These are phyloP conservation scores for Daucus carota DNA, from an alignment of 129 eudicot species.

Conservation along the genomic window DNA sequence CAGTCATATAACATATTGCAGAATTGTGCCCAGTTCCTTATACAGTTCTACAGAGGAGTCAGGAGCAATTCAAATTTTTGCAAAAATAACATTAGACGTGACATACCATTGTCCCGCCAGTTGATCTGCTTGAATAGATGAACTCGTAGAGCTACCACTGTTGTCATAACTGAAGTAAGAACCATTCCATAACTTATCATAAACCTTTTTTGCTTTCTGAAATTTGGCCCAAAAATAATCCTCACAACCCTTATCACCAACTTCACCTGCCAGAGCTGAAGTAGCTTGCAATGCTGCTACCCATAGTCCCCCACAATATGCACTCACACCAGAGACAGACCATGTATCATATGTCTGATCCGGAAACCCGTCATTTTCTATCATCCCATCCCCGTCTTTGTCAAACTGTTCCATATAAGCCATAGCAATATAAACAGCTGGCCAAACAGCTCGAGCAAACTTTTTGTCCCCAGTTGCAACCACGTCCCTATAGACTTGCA, in stretches of 20 bases:
- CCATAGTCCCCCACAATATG: slow-evolving; percentile 66
- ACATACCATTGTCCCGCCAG: slow-evolving; percentile 68
- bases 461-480: slow-evolving; percentile 47
- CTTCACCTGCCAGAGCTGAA: slow-evolving; percentile 48
- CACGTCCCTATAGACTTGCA: slow-evolving; percentile 54
- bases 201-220: slow-evolving; percentile 46
- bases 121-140: slow-evolving; percentile 66
- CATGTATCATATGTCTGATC: slow-evolving; percentile 70
- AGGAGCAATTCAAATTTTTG: neutral
- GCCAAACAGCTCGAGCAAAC: slow-evolving; percentile 65
- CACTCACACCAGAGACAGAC: slow-evolving; percentile 64
- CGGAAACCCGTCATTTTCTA: slow-evolving; percentile 68
- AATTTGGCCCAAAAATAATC: slow-evolving; percentile 48
- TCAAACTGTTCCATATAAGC: slow-evolving; percentile 72
- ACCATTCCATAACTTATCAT: slow-evolving; percentile 62
- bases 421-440: slow-evolving; percentile 58
- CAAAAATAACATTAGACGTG: neutral
- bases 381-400: slow-evolving; percentile 67
- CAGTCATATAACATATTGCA: neutral
- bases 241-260: slow-evolving; percentile 50
- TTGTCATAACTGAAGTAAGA: slow-evolving; percentile 50
- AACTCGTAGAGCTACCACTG: slow-evolving; percentile 39
- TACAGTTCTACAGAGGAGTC: neutral
- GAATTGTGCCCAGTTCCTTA: neutral
- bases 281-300: slow-evolving; percentile 68